Base-by-base conservation (phyloP, 495 filamentous ascomycete genomes). In the Hypoxylon intermedium region DNA sequence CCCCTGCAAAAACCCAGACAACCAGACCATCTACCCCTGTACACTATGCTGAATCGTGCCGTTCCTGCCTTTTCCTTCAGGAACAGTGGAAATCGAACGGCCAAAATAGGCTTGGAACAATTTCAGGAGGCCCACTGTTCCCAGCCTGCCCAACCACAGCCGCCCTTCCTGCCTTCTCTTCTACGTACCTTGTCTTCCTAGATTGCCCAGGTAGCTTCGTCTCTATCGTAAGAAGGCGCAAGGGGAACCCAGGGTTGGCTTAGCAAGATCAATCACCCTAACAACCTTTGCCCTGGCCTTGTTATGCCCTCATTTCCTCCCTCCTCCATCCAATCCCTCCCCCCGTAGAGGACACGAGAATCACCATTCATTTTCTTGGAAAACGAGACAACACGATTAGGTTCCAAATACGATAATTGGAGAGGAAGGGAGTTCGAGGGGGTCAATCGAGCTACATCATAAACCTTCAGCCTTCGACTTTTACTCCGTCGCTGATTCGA, bases 21-120 rank as follows among this genome's bases (percentile, higher is more conserved):
- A 38, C 50, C 31, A 55, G 50, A 46, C 50, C 59, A 57, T 33
- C 41, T 9, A 57, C 52, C 62, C 62, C 62, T 65, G 62, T 9
- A 33, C 41, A 33, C 21, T 51, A 60, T 63, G 62, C 56, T 34
- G 43, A 65, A 65, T 65, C 44, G 55, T 36, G 50, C 13, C 42
- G 62, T 65, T 65, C 62, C 62, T 65, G 56, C 52, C 62, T 60
- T 38, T 52, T 54, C 34, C 15, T 31, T 38, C 56, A 65, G 62
- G 62, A 60, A 65, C 56, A 57, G 24, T 38, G 40, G 51, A 56
- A 42, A 26, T 55, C 56, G 45, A 59, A 19, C 26, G 41, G 53
- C 60, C 62, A 52, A 49, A 65, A 57, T 57, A 51, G 52, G 62
- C 57, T 65, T 60, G 62, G 62, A 20, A 56, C 23, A 65, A 65